A percentile compares a stretch with the other conserved stretches of the same genome.
Conservation (phyloP, 2,329 filamentous ascomycete species). For the Claviceps sp. region DNA sequence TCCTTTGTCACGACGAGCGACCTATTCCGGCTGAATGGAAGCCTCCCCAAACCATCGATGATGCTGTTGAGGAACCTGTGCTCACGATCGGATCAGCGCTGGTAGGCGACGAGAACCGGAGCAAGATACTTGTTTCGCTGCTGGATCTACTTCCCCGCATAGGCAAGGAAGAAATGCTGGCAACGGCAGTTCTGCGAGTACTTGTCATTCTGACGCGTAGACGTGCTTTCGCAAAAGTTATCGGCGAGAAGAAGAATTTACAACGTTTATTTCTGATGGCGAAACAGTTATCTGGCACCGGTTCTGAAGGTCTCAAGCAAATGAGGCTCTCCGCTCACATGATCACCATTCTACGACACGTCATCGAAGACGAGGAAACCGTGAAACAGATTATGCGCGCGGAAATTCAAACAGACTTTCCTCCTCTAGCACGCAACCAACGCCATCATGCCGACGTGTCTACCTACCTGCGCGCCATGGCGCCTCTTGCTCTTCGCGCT, state of each 20-base stretch:
- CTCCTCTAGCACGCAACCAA: slow-evolving; percentile 34
- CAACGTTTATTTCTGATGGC: slow-evolving; percentile 89
- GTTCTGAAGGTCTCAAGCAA: slow-evolving; percentile 56
- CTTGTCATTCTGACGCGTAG: slow-evolving; percentile 78
- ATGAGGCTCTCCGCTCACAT: slow-evolving; percentile 46
- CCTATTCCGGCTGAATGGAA: slow-evolving; percentile 64
- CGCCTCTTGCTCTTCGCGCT: slow-evolving; percentile 65
- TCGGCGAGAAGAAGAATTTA: slow-evolving; percentile 81
- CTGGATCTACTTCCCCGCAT: slow-evolving; percentile 74
- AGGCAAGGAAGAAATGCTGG: slow-evolving; percentile 74
- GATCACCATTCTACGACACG: slow-evolving; percentile 78
- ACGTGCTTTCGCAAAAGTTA: slow-evolving; percentile 56
- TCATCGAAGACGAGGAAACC: slow-evolving; percentile 86
- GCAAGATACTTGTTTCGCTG: slow-evolving; percentile 60
- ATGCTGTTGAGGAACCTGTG: slow-evolving; percentile 38
- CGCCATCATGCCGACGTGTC: slow-evolving; percentile 52
- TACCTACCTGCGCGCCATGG: slow-evolving; percentile 62
- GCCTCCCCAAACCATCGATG: slow-evolving; percentile 34
- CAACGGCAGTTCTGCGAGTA: slow-evolving; percentile 69
- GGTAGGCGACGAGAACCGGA: slow-evolving; percentile 48
- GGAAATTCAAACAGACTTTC: slow-evolving; percentile 72
- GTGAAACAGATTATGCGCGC: slow-evolving; percentile 84
- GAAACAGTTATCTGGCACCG: slow-evolving; percentile 73
- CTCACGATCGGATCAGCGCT: slow-evolving; percentile 47
- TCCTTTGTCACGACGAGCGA: slow-evolving; percentile 80